Evolutionary conservation across 192 early-diverging fungal species (phyloP).

Genomic region (Linnemannia elongata): DNA sequence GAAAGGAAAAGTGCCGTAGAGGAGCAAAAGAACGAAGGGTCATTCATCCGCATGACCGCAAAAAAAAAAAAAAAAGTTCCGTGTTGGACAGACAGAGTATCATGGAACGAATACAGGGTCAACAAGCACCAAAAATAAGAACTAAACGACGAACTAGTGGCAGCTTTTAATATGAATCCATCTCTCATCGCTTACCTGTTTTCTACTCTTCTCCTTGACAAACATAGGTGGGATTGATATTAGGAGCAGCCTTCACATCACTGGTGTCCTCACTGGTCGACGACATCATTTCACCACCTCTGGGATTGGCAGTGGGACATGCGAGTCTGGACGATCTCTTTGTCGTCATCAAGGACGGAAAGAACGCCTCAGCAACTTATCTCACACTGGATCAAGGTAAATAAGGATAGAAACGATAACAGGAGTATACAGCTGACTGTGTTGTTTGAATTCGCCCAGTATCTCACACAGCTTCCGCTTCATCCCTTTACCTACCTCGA

Average conservation of each 20-base stretch:
- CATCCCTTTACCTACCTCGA: not conserved
- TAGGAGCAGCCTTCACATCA: slow-evolving; percentile 33
- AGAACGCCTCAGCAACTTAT: slow-evolving; percentile 19
- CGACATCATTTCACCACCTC: slow-evolving; percentile 42
- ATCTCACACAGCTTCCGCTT: not conserved
- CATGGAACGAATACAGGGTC: not conserved
- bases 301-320: slow-evolving; percentile 37
- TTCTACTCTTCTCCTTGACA: not conserved
- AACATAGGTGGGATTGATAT: slow-evolving; percentile 41
- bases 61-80: not conserved
- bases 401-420: too few species aligned
- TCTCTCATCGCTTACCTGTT: not conserved
- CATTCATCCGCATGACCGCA: not conserved
- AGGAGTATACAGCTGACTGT: not conserved
- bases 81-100: not conserved
- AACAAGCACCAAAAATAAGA: not conserved
- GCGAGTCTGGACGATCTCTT: slow-evolving; percentile 48
- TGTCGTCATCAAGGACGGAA: slow-evolving; percentile 43
- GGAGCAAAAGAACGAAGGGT: not conserved
- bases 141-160: not conserved
- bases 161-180: not conserved
- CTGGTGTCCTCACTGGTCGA: slow-evolving; percentile 43
- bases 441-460: not conserved
- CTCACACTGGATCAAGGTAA: slow-evolving; percentile 45
- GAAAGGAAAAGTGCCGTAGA: not conserved